phyloP scores from a whole-genome alignment of 73 alveolate species.

The Paramecium sexaurelia region DNA sequence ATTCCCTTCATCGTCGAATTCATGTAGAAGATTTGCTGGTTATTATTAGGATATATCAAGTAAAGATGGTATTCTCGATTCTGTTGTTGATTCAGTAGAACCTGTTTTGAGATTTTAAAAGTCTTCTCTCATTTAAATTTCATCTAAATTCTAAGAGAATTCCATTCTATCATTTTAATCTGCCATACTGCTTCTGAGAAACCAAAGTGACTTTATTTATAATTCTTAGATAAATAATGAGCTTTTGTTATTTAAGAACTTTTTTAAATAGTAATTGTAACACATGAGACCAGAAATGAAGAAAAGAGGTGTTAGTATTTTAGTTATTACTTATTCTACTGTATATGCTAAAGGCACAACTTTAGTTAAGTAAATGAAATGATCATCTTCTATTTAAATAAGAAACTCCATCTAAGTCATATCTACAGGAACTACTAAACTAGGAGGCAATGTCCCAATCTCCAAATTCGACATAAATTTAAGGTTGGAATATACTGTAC shows the following conservation, averaged over 20 bases:
- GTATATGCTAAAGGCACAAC: slow-evolving; percentile 49
- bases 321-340: background rate
- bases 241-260: background rate
- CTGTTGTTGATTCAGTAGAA: slow-evolving; percentile 45
- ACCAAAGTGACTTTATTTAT: background rate
- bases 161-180: background rate
- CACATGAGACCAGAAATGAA: background rate
- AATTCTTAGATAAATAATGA: background rate
- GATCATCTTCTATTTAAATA: slow-evolving; percentile 9
- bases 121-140: slow-evolving; percentile 29
- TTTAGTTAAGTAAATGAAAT: background rate
- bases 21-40: background rate
- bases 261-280: background rate
- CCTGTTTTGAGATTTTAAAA: slow-evolving; percentile 7
- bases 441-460: background rate
- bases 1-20: slow-evolving; percentile 18
- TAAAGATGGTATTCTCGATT: background rate
- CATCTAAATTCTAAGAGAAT: background rate
- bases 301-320: background rate
- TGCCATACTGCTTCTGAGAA: background rate
- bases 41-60: background rate
- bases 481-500: background rate
- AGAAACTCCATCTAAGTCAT: background rate
- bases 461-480: background rate
- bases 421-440: background rate